Conservation (phyloP, 192 early-diverging fungal genomes). For the Podila clonocystis region DNA sequence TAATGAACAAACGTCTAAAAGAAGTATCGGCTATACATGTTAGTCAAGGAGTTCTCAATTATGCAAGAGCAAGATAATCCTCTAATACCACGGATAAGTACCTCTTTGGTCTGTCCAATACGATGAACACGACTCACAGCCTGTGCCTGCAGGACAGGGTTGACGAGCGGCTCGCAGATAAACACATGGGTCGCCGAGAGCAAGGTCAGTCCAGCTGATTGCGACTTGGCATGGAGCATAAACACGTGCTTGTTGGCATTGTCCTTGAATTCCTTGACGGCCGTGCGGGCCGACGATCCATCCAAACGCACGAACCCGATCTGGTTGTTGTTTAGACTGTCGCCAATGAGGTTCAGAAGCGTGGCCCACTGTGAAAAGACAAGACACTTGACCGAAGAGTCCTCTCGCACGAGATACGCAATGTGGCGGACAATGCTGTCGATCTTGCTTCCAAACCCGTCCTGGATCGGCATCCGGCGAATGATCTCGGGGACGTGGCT, state of each 20-base stretch:
- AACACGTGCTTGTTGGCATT: conserved; percentile 45
- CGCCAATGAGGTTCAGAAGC: conserved; percentile 37
- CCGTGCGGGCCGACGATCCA: conserved; percentile 21
- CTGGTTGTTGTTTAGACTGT: conserved; percentile 39
- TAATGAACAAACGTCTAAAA: conserved; percentile 36
- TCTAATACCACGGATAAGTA: background rate
- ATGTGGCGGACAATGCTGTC: conserved; percentile 57
- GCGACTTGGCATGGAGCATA: conserved; percentile 52
- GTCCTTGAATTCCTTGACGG: conserved; percentile 41
- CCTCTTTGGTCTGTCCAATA: conserved; percentile 55
- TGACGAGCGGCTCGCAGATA: conserved; percentile 56
- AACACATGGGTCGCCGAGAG: conserved; percentile 51
- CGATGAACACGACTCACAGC: conserved; percentile 58
- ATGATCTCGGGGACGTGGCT: conserved; percentile 23
- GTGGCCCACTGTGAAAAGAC: conserved; percentile 58
- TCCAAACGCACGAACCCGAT: conserved; percentile 51
- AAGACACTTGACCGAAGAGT: conserved; percentile 42
- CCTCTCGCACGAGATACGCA: conserved; percentile 31
- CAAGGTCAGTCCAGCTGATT: conserved; percentile 56
- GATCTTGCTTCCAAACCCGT: conserved; percentile 50
- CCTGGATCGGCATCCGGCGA: conserved; percentile 10
- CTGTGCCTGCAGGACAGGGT: conserved; percentile 51
- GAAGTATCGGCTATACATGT: background rate
- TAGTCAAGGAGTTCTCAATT: background rate
- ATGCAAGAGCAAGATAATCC: too few relatives aligned